These are phyloP conservation scores for Blastocystis sp. DNA, from an alignment of 352 stramenopile species.

Conservation along the genomic window DNA sequence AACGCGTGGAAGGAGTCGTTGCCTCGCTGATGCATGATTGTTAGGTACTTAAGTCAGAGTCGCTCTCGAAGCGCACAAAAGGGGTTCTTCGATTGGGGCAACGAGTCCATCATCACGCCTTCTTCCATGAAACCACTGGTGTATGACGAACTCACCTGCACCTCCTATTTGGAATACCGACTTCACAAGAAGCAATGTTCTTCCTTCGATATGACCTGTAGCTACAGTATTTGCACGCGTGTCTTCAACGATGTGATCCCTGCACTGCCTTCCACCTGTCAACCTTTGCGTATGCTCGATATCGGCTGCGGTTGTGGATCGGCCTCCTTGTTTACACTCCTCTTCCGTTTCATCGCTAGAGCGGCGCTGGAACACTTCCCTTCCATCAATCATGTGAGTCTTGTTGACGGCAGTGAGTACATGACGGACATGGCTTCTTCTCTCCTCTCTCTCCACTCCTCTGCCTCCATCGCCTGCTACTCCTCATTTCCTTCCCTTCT, in stretches of 20 bases:
- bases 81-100: slow-evolving; percentile 51
- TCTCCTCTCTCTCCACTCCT: background rate
- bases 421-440: background rate
- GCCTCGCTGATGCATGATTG: background rate
- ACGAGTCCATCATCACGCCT: background rate
- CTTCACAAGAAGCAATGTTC: slow-evolving; percentile 31
- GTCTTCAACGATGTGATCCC: background rate
- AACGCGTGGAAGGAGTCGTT: slow-evolving; percentile 45
- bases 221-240: slow-evolving; percentile 46
- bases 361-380: background rate
- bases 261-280: background rate
- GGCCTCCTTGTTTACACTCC: slow-evolving; percentile 1
- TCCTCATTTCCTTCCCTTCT: slow-evolving; percentile 15
- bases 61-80: slow-evolving; percentile 20
- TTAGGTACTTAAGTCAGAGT: slow-evolving; percentile 15
- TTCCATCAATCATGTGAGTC: background rate
- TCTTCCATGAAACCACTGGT: slow-evolving; percentile 14
- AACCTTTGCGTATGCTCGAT: slow-evolving; percentile 17
- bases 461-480: slow-evolving; percentile 3
- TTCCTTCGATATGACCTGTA: background rate
- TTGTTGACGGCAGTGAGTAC: slow-evolving; percentile 64
- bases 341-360: background rate
- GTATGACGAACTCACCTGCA: slow-evolving; percentile 50
- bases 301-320: slow-evolving; percentile 40
- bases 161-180: slow-evolving; percentile 31